phyloP scores from a whole-genome alignment of 106 monocot species.

The Chionographis japonica region DNA sequence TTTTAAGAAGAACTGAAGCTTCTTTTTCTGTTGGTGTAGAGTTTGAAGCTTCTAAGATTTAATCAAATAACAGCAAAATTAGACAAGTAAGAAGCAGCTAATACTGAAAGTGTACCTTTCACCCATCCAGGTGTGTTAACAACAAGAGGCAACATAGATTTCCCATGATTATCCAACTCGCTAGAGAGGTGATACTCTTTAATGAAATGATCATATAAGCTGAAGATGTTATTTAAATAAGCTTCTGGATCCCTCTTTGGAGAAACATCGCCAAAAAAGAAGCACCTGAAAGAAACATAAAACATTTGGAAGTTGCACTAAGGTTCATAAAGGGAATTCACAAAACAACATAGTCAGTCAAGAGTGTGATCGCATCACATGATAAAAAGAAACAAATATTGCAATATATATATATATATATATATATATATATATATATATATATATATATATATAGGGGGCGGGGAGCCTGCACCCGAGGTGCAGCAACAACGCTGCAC shows the following conservation, averaged over 20 bases:
- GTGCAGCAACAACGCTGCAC: no score
- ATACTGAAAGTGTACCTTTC: constrained; percentile 32
- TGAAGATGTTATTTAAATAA: constrained; percentile 31
- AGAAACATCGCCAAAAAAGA: constrained; percentile 46
- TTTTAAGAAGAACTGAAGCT: neutral
- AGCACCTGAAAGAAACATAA: constrained; percentile 28
- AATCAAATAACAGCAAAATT: neutral
- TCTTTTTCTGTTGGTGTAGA: neutral
- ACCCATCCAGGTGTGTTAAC: constrained; percentile 67
- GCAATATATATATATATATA: neutral
- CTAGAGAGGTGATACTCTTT: constrained; percentile 18
- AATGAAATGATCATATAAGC: constrained; percentile 42
- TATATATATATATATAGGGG: no score
- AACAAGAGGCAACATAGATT: constrained; percentile 41
- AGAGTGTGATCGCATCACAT: neutral
- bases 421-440: no score
- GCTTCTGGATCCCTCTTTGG: constrained; percentile 37
- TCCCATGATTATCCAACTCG: constrained; percentile 13
- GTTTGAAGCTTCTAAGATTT: no score
- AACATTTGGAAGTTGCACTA: neutral
- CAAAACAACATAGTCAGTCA: no score
- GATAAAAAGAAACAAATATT: neutral
- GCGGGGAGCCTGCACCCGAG: no score
- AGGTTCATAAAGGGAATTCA: no score
- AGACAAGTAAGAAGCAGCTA: neutral